Percentiles rank a stretch among this genome's conserved stretches.
Conservation (phyloP, 1,284 basidiomycete genomes). For the Sphagnurus paluster region DNA sequence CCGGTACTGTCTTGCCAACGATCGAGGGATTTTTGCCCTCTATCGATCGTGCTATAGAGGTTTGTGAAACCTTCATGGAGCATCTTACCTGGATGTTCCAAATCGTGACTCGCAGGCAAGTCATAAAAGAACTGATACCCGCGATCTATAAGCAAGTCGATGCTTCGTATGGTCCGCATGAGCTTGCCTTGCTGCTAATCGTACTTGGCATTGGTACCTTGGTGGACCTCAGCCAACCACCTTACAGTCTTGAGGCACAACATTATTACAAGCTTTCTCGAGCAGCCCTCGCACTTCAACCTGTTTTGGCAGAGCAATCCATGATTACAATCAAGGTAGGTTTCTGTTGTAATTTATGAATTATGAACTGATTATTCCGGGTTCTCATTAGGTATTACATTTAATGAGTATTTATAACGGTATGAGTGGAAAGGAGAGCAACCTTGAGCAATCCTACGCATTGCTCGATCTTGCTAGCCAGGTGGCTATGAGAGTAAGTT, state of each 20-base stretch:
- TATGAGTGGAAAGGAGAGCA: conserved; percentile 52
- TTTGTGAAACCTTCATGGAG: conserved; percentile 50
- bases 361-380: background rate
- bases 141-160: conserved; percentile 38
- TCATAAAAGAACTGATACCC: conserved; percentile 46
- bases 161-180: conserved; percentile 44
- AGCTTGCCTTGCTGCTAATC: conserved; percentile 49
- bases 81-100: conserved; percentile 57
- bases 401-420: conserved; percentile 55
- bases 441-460: conserved; percentile 45
- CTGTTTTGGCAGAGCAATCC: conserved; percentile 42
- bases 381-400: conserved; percentile 37
- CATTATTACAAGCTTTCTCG: conserved; percentile 52
- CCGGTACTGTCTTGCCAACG: conserved; percentile 31
- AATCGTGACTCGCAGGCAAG: conserved; percentile 44
- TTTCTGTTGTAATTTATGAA: background rate
- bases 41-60: conserved; percentile 37
- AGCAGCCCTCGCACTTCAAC: conserved; percentile 46
- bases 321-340: conserved; percentile 45
- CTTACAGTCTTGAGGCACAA: conserved; percentile 54
- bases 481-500: conserved; percentile 43
- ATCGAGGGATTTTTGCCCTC: conserved; percentile 48
- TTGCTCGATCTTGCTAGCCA: conserved; percentile 48
- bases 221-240: conserved; percentile 46
- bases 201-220: conserved; percentile 52